Evolutionary conservation across 441 rosid genomes (phyloP), one percentile per base, ranked within the genome.

Genomic region (Caryocar brasiliense): DNA sequence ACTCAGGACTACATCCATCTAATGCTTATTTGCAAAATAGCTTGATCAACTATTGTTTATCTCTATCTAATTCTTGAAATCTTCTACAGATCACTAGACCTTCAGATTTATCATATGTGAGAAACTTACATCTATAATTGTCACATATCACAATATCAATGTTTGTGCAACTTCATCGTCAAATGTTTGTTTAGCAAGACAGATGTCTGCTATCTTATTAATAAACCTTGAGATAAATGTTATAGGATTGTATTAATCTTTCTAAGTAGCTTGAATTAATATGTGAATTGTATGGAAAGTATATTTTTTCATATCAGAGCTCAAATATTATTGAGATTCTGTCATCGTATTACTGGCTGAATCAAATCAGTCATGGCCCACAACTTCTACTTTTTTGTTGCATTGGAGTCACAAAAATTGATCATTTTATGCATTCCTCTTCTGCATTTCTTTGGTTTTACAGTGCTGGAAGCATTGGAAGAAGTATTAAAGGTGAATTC

Each of bases 381-480:
- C 17, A 41, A 21, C 20, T 8, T 43, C 8, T 7, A 9, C 27
- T 13, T 28, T 20, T 27, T 29, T 30, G 6, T 48, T 39, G 23
- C 15, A 29, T 23, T 40, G 12, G 38, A 4, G 23, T 1, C 7
- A n/a, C n/a, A n/a, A n/a, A n/a, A n/a, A 27, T 25, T 13, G 49
- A 24, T 37, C 17, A 22, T 47, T 53, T 51, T 21, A 15, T 14
- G 36, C 14, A 23, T 37, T 17, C 11, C 24, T 24, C 39, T 62
- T 14, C 27, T 18, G 40, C 24, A 3, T 7, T 18, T 17, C 37
- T 23, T 5, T 20, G 46, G 26, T 12, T 44, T 48, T 38, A 28
- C 71, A 81, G 98, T 15, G 73, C 80, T 17, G 97, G 97, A 50
- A 87, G 98, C 82, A 85, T 92, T 41, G 96, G 95, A 60, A 83